These are phyloP conservation scores for Hyphochytrium catenoides DNA, from an alignment of 352 stramenopile genomes.

Conservation along the genomic window DNA sequence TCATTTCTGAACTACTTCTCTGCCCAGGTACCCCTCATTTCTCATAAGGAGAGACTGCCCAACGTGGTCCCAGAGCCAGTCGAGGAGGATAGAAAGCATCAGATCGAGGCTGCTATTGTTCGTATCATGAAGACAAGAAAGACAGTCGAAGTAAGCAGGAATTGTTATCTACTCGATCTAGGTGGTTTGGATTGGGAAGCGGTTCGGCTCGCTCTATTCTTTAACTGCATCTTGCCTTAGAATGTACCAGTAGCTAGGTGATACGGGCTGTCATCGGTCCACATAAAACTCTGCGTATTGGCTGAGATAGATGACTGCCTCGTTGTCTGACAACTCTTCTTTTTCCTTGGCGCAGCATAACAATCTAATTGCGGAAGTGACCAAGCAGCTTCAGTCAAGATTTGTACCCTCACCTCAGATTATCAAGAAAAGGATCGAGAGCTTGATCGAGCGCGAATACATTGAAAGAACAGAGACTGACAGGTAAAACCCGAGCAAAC, in stretches of 20 bases:
- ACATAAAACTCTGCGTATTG: too few species aligned
- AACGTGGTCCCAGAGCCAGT: conserved; percentile 66
- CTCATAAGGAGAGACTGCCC: conserved; percentile 18
- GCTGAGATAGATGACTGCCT: too few species aligned
- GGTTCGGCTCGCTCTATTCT: too few species aligned
- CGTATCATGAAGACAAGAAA: conserved; percentile 88
- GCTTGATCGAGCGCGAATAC: conserved; percentile 97
- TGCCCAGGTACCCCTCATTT: too few species aligned
- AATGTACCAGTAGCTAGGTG: too few species aligned
- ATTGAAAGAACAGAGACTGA: conserved; percentile 79
- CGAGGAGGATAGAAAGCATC: conserved; percentile 84
- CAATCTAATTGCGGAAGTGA: conserved; percentile 69
- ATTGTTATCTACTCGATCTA: too few species aligned
- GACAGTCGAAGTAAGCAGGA: conserved; percentile 37
- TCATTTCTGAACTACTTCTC: too few species aligned
- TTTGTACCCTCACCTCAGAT: conserved; percentile 82
- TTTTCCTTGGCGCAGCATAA: conserved; percentile 49
- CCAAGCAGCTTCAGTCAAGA: conserved; percentile 49
- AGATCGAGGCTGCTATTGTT: conserved; percentile 79
- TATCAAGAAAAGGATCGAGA: conserved; percentile 96
- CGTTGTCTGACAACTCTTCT: too few species aligned
- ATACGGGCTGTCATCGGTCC: too few species aligned
- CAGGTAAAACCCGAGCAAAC: too few species aligned
- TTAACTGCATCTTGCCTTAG: too few species aligned
- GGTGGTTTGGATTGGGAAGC: too few species aligned